Evolutionary conservation across 768 basidiomycete species (phyloP).

Genomic region (Trametes maxima): DNA sequence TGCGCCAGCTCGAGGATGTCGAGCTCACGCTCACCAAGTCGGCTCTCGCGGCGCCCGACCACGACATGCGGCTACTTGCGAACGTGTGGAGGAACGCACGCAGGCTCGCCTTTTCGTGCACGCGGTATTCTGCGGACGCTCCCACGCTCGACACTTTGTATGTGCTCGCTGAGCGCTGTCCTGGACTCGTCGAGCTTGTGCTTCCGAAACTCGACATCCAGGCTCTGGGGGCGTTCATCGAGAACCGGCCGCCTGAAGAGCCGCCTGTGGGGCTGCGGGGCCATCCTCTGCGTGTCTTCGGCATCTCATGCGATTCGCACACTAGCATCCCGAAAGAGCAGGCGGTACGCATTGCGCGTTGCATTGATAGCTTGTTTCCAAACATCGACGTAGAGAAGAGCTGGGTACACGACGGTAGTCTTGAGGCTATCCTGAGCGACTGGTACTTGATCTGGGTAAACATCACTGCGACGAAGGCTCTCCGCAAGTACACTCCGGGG

Average conservation of each 20-base stretch:
- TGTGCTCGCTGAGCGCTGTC: neutral
- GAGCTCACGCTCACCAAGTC: constrained; percentile 5
- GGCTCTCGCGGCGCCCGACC: neutral
- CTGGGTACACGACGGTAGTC: neutral
- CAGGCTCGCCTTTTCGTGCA: constrained; percentile 6
- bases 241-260: neutral
- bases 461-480: neutral
- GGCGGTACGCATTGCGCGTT: neutral
- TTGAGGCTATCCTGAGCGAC: constrained; percentile 2
- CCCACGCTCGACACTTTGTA: constrained; percentile 2
- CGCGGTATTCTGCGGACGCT: neutral
- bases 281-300: constrained; percentile 5
- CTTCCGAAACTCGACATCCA: constrained; percentile 10
- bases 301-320: neutral
- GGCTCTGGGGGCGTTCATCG: neutral
- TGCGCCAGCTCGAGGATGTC: constrained; percentile 11
- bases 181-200: neutral
- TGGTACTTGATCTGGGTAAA: constrained; percentile 14
- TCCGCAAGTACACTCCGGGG: neutral
- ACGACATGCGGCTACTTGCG: neutral
- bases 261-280: neutral
- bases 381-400: neutral
- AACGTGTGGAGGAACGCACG: neutral
- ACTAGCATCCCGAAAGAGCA: neutral
- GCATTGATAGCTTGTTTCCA: constrained; percentile 12